A percentile compares a stretch with the other conserved stretches of the same genome.
Conservation (phyloP, 352 stramenopile genomes). For the Globisporangium solare region DNA sequence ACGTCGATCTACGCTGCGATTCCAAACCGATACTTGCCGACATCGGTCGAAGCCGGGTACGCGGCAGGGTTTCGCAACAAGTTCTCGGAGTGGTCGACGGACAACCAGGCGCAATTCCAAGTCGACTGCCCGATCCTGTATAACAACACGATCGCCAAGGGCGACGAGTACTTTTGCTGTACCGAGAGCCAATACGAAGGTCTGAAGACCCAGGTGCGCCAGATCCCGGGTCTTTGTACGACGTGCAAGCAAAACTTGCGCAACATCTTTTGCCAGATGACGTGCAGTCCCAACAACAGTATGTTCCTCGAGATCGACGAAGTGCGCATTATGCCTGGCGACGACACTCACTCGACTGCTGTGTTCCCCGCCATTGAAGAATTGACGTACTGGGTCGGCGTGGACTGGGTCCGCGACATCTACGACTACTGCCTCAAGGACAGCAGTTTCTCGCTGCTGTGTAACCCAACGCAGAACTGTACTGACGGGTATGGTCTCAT, state of each 20-base stretch:
- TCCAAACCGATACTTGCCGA: slow-evolving; percentile 54
- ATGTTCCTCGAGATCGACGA: slow-evolving; percentile 52
- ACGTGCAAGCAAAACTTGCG: slow-evolving; percentile 59
- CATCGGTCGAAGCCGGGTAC: slow-evolving; percentile 39
- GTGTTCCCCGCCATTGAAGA: slow-evolving; percentile 54
- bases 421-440: slow-evolving; percentile 62
- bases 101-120: slow-evolving; percentile 53
- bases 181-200: slow-evolving; percentile 51
- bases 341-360: slow-evolving; percentile 27
- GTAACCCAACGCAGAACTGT: slow-evolving; percentile 48
- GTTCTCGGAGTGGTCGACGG: slow-evolving; percentile 51
- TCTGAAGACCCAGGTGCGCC: slow-evolving; percentile 48
- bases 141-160: slow-evolving; percentile 40
- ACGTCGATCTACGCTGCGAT: slow-evolving; percentile 18
- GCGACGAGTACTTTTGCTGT: slow-evolving; percentile 53
- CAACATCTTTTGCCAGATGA: slow-evolving; percentile 63
- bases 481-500: slow-evolving; percentile 47
- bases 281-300: slow-evolving; percentile 61
- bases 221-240: slow-evolving; percentile 53
- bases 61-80: slow-evolving; percentile 44
- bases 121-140: slow-evolving; percentile 59
- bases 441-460: slow-evolving; percentile 49
- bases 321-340: slow-evolving; percentile 42
- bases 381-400: slow-evolving; percentile 51
- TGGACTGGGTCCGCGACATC: slow-evolving; percentile 57